phyloP scores from a whole-genome alignment of 306 rosid genomes.

The Aeschynomene evenia region DNA sequence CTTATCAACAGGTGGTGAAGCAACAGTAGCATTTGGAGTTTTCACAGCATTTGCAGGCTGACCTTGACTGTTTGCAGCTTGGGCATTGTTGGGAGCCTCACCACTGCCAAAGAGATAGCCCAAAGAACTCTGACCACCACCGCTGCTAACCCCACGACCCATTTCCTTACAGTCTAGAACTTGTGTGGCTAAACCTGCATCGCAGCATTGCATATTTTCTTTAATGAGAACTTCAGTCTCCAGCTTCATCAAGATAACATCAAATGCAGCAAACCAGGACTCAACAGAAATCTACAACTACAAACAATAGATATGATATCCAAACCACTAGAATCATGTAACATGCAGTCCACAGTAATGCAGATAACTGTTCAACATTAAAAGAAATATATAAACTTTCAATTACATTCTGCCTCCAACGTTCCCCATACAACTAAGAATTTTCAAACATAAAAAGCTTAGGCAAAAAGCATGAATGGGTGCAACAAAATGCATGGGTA shows the following conservation, averaged over 20 bases:
- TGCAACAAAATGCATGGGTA: not conserved
- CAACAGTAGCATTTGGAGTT: slow-evolving; percentile 24
- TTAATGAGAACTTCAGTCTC: not conserved
- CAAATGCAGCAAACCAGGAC: not conserved
- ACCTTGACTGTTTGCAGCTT: slow-evolving; percentile 33
- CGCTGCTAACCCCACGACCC: slow-evolving; percentile 85
- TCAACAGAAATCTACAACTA: not conserved
- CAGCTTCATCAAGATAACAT: not conserved
- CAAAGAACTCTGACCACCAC: slow-evolving; percentile 87
- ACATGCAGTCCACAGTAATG: not conserved
- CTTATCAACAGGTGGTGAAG: slow-evolving; percentile 46
- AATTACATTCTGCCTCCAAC: not conserved
- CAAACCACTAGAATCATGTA: not conserved
- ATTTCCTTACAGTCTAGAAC: slow-evolving; percentile 33
- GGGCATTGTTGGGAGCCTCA: slow-evolving; percentile 39
- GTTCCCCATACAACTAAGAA: not conserved
- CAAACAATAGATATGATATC: not conserved
- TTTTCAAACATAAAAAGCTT: not conserved
- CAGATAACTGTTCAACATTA: not conserved
- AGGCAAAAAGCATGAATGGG: not conserved
- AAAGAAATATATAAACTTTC: not conserved
- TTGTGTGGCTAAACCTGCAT: slow-evolving; percentile 27
- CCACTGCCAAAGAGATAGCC: slow-evolving; percentile 78
- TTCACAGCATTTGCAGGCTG: slow-evolving; percentile 22
- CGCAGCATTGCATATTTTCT: slow-evolving; percentile 19